Evolutionary conservation across 768 basidiomycete genomes (phyloP), one percentile per base, ranked within the genome.

Genomic region (Calocera cornea): DNA sequence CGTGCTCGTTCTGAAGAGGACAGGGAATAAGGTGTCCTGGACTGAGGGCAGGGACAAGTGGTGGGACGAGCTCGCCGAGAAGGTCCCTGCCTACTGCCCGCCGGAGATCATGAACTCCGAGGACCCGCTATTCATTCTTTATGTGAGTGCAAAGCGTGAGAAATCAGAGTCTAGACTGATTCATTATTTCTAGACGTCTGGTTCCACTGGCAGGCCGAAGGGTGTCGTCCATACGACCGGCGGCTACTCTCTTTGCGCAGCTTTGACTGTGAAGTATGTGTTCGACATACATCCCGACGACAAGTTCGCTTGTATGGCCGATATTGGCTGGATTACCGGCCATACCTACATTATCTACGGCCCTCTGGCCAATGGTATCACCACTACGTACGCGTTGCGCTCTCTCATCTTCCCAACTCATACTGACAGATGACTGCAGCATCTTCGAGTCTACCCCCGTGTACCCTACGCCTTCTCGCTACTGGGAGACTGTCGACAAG

Each of bases 301-400:
- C 79, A 87, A 83, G 71, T 97, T 95, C 76, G 97, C 88, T 1
- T 98, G 95, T 81, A 94, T 97, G 95, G 95, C 95, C 67, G 95
- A 99, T 74, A 83, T 99, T 65, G 95, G 95, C 72, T 98, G 95
- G 95, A 95, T 98, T 79, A 98, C 95, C 1, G 95, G 95, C 19
- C 93, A 97, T 79, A 90, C 90, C 79, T 92, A 97, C 79, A 97
- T 98, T 74, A 83, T 97, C 71, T 97, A 97, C 77, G 95, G 95
- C 16, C 95, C 95, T 1, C 87, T 97, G 65, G 79, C 83, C n/a
- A 88, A 88, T 71, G 90, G 90, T 47, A 85, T 89, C 38, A 81
- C 87, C n/a, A 92, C 90, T 3, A 87, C 83, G 70, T 69, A 47
- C 36, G 70, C 49, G 5, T 12, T n/a, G n/a, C 38, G 34, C 17